Percentiles rank a stretch among this genome's conserved stretches.
phyloP scores from a whole-genome alignment of 441 rosid species.

The Theobroma grandiflorum region DNA sequence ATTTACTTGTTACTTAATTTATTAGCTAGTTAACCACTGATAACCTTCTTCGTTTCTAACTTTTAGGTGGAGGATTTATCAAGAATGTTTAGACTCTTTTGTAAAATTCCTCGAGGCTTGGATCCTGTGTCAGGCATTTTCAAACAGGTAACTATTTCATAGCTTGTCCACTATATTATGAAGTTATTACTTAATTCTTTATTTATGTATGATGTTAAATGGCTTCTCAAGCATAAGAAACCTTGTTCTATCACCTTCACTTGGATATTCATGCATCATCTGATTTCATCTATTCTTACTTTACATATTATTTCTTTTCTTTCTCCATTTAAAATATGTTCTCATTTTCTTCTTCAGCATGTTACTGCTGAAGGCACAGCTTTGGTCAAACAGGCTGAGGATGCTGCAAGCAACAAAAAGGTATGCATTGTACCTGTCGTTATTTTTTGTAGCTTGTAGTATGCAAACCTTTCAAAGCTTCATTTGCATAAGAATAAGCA shows the following conservation, averaged over 20 bases:
- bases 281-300: neutral
- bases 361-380: slow-evolving; percentile 62
- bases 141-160: slow-evolving; percentile 41
- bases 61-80: slow-evolving; percentile 57
- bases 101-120: slow-evolving; percentile 46
- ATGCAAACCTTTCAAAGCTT: neutral
- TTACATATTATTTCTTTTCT: neutral
- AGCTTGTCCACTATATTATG: neutral
- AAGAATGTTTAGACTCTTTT: slow-evolving; percentile 55
- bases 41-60: neutral
- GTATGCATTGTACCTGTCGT: slow-evolving; percentile 32
- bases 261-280: neutral
- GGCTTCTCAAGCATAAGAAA: neutral
- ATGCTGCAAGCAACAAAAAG: slow-evolving; percentile 62
- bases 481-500: neutral
- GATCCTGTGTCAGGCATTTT: slow-evolving; percentile 51
- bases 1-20: slow-evolving; percentile 21
- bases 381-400: slow-evolving; percentile 60
- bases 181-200: neutral
- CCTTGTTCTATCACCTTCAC: neutral
- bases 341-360: slow-evolving; percentile 40
- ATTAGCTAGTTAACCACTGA: neutral
- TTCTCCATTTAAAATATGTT: slow-evolving; percentile 1
- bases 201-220: neutral
- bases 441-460: neutral